These are phyloP conservation scores for Fusarium paranaense DNA, from an alignment of 2,329 filamentous ascomycete species.

Conservation along the genomic window DNA sequence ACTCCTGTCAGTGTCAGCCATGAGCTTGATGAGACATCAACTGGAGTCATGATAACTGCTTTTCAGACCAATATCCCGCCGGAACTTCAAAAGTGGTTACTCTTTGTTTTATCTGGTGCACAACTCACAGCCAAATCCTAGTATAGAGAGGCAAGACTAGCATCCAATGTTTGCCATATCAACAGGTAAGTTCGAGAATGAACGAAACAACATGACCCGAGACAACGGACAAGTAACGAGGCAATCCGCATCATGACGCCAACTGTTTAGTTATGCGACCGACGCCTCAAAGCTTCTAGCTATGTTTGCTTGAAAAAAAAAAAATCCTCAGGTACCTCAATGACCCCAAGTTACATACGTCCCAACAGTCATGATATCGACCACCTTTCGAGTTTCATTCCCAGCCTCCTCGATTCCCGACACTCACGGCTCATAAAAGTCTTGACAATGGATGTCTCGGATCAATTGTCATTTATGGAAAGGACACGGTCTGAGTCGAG, in stretches of 20 bases:
- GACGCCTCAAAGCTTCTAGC: not conserved
- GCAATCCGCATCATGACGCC: not conserved
- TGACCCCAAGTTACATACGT: not conserved
- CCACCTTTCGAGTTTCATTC: constrained; percentile 8
- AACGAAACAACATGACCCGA: not conserved
- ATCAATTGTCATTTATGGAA: not conserved
- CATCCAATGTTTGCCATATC: not conserved
- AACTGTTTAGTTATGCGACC: not conserved
- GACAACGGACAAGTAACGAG: not conserved
- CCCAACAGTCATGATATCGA: not conserved
- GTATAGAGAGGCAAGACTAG: not conserved
- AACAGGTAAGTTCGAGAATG: not conserved
- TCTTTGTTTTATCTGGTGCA: not conserved
- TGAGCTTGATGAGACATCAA: not conserved
- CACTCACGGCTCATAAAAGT: not conserved
- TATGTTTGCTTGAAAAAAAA: not conserved
- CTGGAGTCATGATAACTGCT: not conserved
- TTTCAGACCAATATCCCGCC: not conserved
- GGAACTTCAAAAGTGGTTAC: not conserved
- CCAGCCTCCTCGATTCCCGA: constrained; percentile 19
- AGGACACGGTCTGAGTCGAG: constrained; percentile 2
- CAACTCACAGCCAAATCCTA: not conserved
- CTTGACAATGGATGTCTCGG: not conserved
- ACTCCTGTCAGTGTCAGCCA: not conserved
- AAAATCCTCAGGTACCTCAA: not conserved